phyloP scores from a whole-genome alignment of 768 basidiomycete species.

The Suillus luteus region DNA sequence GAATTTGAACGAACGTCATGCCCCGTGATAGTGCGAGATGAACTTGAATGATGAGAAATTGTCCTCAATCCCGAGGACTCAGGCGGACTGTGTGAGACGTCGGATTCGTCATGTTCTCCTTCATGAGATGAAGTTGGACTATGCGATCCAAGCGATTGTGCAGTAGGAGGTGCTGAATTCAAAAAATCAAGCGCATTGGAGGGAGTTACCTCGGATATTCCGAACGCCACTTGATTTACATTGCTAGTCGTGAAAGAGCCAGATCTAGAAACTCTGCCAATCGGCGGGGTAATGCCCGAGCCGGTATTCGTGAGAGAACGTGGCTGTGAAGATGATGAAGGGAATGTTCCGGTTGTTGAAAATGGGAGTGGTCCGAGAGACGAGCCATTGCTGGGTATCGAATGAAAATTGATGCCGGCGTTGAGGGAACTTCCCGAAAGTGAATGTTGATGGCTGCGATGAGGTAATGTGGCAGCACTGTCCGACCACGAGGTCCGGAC shows the following conservation, averaged over 20 bases:
- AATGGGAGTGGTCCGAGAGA: constrained; percentile 32
- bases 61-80: constrained; percentile 29
- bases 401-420: constrained; percentile 29
- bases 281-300: constrained; percentile 35
- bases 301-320: constrained; percentile 24
- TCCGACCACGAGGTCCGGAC: constrained; percentile 34
- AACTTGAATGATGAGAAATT: constrained; percentile 27
- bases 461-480: constrained; percentile 27
- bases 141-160: constrained; percentile 18
- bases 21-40: constrained; percentile 20
- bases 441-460: constrained; percentile 34
- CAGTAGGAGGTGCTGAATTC: constrained; percentile 16
- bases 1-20: constrained; percentile 21
- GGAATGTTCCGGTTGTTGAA: constrained; percentile 33
- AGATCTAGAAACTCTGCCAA: constrained; percentile 60
- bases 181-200: constrained; percentile 34
- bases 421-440: constrained; percentile 34
- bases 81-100: constrained; percentile 38
- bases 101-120: constrained; percentile 53
- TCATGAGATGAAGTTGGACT: constrained; percentile 45
- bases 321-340: constrained; percentile 29
- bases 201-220: constrained; percentile 33
- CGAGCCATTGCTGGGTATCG: constrained; percentile 35
- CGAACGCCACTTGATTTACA: constrained; percentile 40
- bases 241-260: constrained; percentile 54